Base-by-base conservation (phyloP, 352 stramenopile species). In the Phytopythium mirpurense region DNA sequence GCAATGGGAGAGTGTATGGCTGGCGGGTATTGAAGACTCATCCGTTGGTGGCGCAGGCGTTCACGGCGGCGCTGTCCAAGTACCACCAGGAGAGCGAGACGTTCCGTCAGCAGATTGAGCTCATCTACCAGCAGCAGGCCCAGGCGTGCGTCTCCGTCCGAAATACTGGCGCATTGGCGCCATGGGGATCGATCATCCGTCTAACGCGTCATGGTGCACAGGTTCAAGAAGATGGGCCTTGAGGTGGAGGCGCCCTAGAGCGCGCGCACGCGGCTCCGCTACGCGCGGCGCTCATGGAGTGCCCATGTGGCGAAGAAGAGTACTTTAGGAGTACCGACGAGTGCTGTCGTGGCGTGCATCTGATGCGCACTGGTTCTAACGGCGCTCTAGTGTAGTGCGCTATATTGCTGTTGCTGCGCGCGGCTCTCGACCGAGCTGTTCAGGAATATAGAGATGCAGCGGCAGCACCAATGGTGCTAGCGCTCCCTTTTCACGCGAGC, bases 201-300 rank as follows among this genome's bases (percentile, higher is more conserved):
- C 24, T 54, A 12, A 46, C 57, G 15, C 3, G 49, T 8, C 55
- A 8, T 27, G 36, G 54, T 11, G 9, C 32, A 37, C 54, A 90
- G 77, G 24, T 89, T 91, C 65, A 67, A 80, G 54, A 83, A 78
- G 49, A 69, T 90, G 63, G 80, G 80, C 24, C 57, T 91, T 26
- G 63, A 83, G 16, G 72, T 89, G 14, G 63, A 78, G n/a, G 65
- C 62, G 24, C 65, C 59, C 27, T 83, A 85, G 57, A 65, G 21
- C 35, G 26, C 26, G 12, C 35, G 12, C 10, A 29, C 29, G 5
- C 29, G 29, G 9, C 29, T 32, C 9, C 9, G 5, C 29, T 32
- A n/a, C n/a, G n/a, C n/a, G n/a, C n/a, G n/a, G n/a, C n/a, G n/a
- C n/a, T n/a, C n/a, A n/a, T n/a, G n/a, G n/a, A n/a, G n/a, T n/a